Conservation (phyloP, 139 green algal species). For the Chlorella sp. region DNA sequence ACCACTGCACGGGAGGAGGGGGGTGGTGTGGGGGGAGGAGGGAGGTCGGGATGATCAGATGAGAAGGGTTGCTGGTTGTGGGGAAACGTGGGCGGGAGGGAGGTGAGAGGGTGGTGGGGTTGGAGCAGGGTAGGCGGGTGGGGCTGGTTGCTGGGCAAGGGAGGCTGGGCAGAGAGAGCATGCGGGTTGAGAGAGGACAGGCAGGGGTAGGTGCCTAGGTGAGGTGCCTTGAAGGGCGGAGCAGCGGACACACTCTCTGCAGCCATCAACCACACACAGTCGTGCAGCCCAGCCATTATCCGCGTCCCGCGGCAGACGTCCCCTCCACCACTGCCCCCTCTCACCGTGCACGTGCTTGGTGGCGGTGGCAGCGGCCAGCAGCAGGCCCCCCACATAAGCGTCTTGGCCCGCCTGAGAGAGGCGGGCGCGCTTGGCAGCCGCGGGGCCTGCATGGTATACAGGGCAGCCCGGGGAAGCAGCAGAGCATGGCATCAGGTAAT, state of each 20-base stretch:
- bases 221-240: too few species aligned
- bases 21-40: not conserved
- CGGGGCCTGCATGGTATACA: not conserved
- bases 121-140: not conserved
- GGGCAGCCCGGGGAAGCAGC: not conserved
- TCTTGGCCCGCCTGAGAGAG: not conserved
- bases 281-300: too few species aligned
- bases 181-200: too few species aligned
- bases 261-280: not conserved
- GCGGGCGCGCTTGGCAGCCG: conserved; percentile 1
- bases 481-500: not conserved
- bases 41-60: not conserved
- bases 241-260: too few species aligned
- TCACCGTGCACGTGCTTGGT: not conserved
- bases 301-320: too few species aligned
- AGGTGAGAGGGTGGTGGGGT: not conserved
- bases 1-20: conserved; percentile 20
- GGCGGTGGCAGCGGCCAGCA: not conserved
- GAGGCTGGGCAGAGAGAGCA: not conserved
- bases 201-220: too few species aligned
- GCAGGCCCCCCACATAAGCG: not conserved
- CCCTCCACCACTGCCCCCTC: too few species aligned
- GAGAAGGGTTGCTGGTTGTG: not conserved
- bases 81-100: too few species aligned
- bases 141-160: too few species aligned